Base-by-base conservation (phyloP, 2,329 filamentous ascomycete genomes). In the Sclerotinia borealis region DNA sequence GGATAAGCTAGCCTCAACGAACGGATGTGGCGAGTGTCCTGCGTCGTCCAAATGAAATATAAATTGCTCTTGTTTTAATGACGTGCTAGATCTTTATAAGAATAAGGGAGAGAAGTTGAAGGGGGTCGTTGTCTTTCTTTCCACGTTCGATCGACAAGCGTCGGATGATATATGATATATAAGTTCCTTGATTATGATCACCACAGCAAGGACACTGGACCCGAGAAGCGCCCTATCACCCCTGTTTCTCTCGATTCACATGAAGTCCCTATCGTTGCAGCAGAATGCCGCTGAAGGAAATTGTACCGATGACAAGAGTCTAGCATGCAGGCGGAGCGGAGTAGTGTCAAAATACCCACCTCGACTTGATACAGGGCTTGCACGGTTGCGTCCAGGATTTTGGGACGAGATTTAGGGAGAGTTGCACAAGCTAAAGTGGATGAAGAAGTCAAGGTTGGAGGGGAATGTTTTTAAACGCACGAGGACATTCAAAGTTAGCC, bases 41-140 rank as follows among this genome's bases (percentile, higher is more conserved):
- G 69, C 64, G 60, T 70, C 69, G 67, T 65, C 66, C 67, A 72
- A 68, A 72, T 72, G 69, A 72, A 72, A 67, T 69, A 61, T 71
- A 70, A 70, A 70, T 71, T 71, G 61, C 61, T 68, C 52, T 61
- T 69, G 66, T 66, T 63, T 70, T 69, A 70, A 70, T 73, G 72
- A 73, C 70, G 71, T 72, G 69, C 67, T 63, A 67, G 45, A 61
- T 67, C 68, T 65, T 49, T 65, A 63, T 70, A 66, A 63, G 65
- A 67, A 64, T 63, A 64, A 58, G 60, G 41, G 39, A 61, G 54
- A 48, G 64, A 68, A 68, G 67, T 68, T 66, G 66, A 64, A 70
- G 59, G 64, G 66, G 65, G 65, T 63, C 58, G 65, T 61, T 66
- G 67, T 68, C 66, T 66, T 70, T 70, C 68, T 70, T 70, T 67